phyloP scores from a whole-genome alignment of 169 alveolate genomes.

The Plasmodium knowlesi region DNA sequence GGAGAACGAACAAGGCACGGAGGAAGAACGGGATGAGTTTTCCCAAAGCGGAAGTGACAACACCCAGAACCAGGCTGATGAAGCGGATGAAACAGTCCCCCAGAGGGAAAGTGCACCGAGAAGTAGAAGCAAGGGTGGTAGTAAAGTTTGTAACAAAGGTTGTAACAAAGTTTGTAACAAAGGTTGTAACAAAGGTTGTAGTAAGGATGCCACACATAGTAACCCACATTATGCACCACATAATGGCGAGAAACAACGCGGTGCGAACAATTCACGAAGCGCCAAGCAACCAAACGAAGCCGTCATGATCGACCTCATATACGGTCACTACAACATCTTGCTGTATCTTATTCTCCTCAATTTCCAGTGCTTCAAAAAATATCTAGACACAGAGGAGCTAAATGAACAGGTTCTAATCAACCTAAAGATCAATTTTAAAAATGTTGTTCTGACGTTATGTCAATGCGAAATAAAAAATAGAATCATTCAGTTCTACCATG shows the following conservation, averaged over 20 bases:
- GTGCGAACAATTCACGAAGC: not conserved
- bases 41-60: constrained; percentile 8
- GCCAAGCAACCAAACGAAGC: not conserved
- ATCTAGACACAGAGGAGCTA: constrained; percentile 21
- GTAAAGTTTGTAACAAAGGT: not conserved
- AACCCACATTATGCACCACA: not conserved
- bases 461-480: constrained; percentile 39
- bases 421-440: constrained; percentile 35
- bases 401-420: constrained; percentile 28
- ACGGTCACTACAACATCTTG: constrained; percentile 54
- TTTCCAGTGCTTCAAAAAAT: constrained; percentile 35
- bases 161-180: no score
- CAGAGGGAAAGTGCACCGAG: not conserved
- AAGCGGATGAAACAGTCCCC: not conserved
- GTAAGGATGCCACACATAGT: not conserved
- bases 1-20: not conserved
- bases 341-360: constrained; percentile 34
- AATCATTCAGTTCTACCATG: constrained; percentile 52
- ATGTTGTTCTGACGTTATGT: constrained; percentile 31
- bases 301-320: constrained; percentile 25
- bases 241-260: not conserved
- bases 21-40: not conserved
- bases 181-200: not conserved
- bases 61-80: not conserved
- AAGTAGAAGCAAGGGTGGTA: constrained; percentile 13